Evolutionary conservation across 345 rosid species (phyloP), one percentile per base, ranked within the genome.

Genomic region (Citrus medica): DNA sequence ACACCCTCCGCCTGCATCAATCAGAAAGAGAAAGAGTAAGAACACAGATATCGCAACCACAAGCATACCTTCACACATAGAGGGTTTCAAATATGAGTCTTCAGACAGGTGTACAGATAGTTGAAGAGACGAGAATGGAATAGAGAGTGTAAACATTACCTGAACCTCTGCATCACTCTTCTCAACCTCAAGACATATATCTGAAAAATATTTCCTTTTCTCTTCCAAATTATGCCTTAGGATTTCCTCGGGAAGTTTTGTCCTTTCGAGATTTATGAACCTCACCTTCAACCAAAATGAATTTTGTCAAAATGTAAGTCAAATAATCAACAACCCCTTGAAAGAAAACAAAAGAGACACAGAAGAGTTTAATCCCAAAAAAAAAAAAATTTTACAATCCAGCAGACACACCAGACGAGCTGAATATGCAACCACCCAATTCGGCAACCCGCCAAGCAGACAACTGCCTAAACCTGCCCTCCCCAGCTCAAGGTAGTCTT

Each of bases 151-250:
- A n/a, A 67, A 55, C 67, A 77, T 79, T 73, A 97, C 99, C 98
- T 97, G 98, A 89, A 97, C 93, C 86, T 97, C 99, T n/a, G 99
- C 98, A 81, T 94, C 99, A 79, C 94, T 92, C 87, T 90, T 93
- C 88, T 97, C 99, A 71, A 91, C 93, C 64, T 97, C 98, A 76
- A 91, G 87, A 83, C 82, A 86, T 76, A 89, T 82, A 46, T 97
- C 98, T 30, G 91, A 79, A 78, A 84, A 92, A 71, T 89, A 97
- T 88, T 94, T 94, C 67, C 90, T 86, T 84, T 94, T 97, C 83
- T 97, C 99, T 88, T 94, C 93, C 86, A 97, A 75, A 88, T 93
- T 97, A 84, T 97, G 98, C 89, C 82, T 90, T 42, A 94, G 86
- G 79, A 97, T 92, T 87, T 93, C 98, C 70, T 84, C 90, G 16